Base-by-base conservation (phyloP, 2,329 filamentous ascomycete species). In the Clarireedia sp. region DNA sequence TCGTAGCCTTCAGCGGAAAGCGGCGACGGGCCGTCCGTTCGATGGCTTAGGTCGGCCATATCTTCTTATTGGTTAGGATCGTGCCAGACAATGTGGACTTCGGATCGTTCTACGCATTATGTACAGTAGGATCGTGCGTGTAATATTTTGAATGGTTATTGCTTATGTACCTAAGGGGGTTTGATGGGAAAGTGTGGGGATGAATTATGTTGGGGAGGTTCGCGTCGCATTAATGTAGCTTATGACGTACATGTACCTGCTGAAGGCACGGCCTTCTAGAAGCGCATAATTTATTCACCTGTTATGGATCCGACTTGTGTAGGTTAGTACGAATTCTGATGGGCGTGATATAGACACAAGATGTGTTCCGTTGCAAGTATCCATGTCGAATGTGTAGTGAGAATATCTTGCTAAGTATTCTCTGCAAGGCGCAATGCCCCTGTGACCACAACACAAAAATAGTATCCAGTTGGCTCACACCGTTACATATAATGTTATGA, bases 1-100 rank as follows among this genome's bases (percentile, higher is more conserved):
- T 94, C 86, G 72, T 86, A 90, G 46, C 79, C 81, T 61, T 85
- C 77, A 41, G 75, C 82, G 63, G 83, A 83, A 48, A 73, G 72
- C 36, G 76, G 85, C 61, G 83, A 82, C 40, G 75, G 75, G 26
- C 76, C 76, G 60, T 79, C 74, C 47, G 74, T 77, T 46, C 67
- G 67, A 63, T 62, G 60, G 26, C 57, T 49, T 23, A 66, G 46
- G 51, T 69, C 67, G 47, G 67, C 68, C 68, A 70, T 70, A 45
- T 51, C 55, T 10, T 36, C 17, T 47, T 50, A 52, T 51, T 43
- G 14, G 19, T 29, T 33, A 29, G 33, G 52, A 44, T n/a, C 38
- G 53, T 19, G 17, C 52, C 16, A 48, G 33, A 53, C 24, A n/a
- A 48, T 21, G 38, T 14, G n/a, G 24, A 21, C 9, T 47, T 29